Percentiles rank a stretch among this genome's conserved stretches.
Conservation (phyloP, 495 filamentous ascomycete genomes). For the Geoglossum glabrum region DNA sequence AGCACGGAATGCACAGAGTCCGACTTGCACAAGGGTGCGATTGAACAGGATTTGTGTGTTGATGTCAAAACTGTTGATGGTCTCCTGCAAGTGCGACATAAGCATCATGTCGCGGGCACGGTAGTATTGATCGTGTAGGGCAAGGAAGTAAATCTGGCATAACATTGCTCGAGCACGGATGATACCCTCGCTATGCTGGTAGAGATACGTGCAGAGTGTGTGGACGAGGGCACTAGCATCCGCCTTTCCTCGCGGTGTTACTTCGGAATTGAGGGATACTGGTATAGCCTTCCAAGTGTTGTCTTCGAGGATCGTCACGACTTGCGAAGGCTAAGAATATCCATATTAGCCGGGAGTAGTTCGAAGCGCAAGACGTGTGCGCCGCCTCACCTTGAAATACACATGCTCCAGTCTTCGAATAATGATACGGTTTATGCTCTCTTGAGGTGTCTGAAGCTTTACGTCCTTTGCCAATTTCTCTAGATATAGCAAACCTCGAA, state of each 20-base stretch:
- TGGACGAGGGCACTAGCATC: conserved; percentile 61
- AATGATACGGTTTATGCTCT: conserved; percentile 71
- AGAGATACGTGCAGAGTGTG: conserved; percentile 83
- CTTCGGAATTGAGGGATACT: conserved; percentile 44
- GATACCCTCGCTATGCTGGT: conserved; percentile 81
- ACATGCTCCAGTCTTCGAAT: conserved; percentile 90
- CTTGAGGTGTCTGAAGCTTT: conserved; percentile 55
- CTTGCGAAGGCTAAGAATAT: conserved; percentile 53
- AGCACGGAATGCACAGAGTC: conserved; percentile 92
- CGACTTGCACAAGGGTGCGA: conserved; percentile 90
- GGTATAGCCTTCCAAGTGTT: conserved; percentile 78
- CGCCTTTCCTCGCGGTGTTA: conserved; percentile 48
- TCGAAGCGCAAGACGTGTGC: not conserved
- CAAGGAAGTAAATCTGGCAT: conserved; percentile 95
- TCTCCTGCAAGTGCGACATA: conserved; percentile 98
- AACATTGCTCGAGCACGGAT: conserved; percentile 93
- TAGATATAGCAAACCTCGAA: conserved; percentile 68
- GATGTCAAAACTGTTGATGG: conserved; percentile 83
- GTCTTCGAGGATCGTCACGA: conserved; percentile 80
- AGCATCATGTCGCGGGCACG: conserved; percentile 95
- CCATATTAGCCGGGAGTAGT: conserved; percentile 9
- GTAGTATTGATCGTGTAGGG: conserved; percentile 93
- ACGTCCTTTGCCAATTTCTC: conserved; percentile 54
- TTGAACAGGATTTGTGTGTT: conserved; percentile 98
- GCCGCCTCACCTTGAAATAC: conserved; percentile 77